Percentiles rank a stretch among this genome's conserved stretches.
Evolutionary conservation across 106 monocot genomes (phyloP).

Genomic region (Iris macrosiphon): DNA sequence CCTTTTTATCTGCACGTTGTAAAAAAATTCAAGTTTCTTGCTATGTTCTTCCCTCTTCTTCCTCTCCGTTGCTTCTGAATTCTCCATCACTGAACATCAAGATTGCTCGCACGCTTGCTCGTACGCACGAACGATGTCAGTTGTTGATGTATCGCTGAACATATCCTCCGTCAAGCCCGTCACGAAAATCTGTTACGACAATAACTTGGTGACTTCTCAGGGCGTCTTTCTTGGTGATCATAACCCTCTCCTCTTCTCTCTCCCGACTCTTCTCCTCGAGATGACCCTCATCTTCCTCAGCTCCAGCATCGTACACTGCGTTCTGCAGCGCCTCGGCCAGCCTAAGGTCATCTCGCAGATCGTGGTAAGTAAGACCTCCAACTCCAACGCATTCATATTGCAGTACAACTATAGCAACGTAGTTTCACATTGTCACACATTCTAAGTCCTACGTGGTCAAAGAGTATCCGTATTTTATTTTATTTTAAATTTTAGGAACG

Average conservation of each 20-base stretch:
- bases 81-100: no score
- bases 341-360: slow-evolving; percentile 16
- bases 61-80: no score
- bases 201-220: slow-evolving; percentile 11
- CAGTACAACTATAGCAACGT: not conserved
- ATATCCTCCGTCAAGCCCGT: slow-evolving; percentile 1
- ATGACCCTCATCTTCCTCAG: slow-evolving; percentile 10
- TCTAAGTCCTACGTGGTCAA: not conserved
- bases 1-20: no score
- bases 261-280: slow-evolving; percentile 24
- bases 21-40: no score
- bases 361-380: slow-evolving; percentile 2
- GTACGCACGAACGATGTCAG: no score
- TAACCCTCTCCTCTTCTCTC: slow-evolving; percentile 20
- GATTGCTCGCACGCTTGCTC: no score
- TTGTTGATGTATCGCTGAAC: no score
- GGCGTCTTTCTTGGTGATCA: slow-evolving; percentile 29
- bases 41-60: no score
- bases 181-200: slow-evolving; percentile 8
- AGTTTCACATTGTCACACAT: not conserved
- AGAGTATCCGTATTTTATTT: no score
- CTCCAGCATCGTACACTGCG: slow-evolving; percentile 12
- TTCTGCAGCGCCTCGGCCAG: slow-evolving; percentile 22
- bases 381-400: no score
- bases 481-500: no score